These are phyloP conservation scores for Chernovozyma sophiae-reginae DNA, from an alignment of 1,139 yeast species.

Conservation along the genomic window DNA sequence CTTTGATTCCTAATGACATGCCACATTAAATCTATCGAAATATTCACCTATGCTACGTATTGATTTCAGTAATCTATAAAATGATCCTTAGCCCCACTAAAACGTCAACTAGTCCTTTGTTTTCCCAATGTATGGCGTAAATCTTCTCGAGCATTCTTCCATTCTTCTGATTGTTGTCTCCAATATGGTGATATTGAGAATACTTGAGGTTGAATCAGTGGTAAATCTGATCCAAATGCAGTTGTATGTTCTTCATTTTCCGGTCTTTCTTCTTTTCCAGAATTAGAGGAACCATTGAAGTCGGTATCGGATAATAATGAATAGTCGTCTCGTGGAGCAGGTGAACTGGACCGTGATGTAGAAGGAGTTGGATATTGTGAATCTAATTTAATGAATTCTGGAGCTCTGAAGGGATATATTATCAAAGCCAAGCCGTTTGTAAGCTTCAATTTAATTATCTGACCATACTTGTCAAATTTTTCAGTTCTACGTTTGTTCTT, in stretches of 20 bases:
- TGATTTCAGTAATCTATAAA: too few species aligned
- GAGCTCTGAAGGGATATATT: conserved; percentile 30
- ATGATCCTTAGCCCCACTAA: too few species aligned
- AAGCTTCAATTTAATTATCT: conserved; percentile 22
- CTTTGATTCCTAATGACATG: too few species aligned
- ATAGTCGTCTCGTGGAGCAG: background rate
- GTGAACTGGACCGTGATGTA: background rate
- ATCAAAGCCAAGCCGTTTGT: conserved; percentile 26
- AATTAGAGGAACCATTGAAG: background rate
- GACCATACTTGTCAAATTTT: conserved; percentile 19
- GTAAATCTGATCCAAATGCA: conserved; percentile 1
- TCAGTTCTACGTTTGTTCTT: conserved; percentile 17
- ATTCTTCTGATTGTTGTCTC: conserved; percentile 7
- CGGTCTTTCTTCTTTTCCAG: background rate
- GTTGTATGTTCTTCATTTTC: too few species aligned
- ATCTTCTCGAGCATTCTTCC: conserved; percentile 4
- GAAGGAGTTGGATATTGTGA: background rate
- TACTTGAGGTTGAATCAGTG: conserved; percentile 1
- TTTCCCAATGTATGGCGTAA: background rate
- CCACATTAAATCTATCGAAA: too few species aligned
- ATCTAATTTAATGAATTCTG: conserved; percentile 15
- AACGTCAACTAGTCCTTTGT: too few species aligned
- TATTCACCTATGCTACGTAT: too few species aligned
- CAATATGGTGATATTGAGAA: conserved; percentile 8
- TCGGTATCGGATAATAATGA: background rate